phyloP scores from a whole-genome alignment of 2,329 filamentous ascomycete species.

The Ceratocystis cacaofunesta region DNA sequence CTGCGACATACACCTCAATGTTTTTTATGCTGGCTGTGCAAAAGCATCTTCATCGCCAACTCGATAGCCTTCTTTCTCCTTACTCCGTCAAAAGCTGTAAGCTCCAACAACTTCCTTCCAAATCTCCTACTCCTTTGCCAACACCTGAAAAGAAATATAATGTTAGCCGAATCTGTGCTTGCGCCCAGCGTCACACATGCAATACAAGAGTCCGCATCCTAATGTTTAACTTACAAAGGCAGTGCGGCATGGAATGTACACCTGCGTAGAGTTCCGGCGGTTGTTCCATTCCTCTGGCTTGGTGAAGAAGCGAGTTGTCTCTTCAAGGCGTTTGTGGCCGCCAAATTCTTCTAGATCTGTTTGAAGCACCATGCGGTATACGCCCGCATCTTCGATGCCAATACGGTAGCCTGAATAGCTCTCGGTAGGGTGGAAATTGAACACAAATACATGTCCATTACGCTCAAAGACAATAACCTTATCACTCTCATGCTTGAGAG shows the following conservation, averaged over 20 bases:
- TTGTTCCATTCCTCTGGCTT: conserved; percentile 82
- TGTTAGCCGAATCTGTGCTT: background rate
- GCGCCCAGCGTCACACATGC: background rate
- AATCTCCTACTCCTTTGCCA: conserved; percentile 6
- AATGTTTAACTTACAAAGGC: conserved; percentile 50
- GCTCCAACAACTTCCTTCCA: background rate
- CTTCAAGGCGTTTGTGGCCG: conserved; percentile 62
- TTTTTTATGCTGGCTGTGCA: background rate
- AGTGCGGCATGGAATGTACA: conserved; percentile 75
- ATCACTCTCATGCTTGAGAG: conserved; percentile 81
- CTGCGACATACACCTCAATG: background rate
- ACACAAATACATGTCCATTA: conserved; percentile 77
- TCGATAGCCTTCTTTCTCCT: background rate
- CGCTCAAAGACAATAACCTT: conserved; percentile 95
- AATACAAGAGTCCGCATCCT: background rate
- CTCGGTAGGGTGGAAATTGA: conserved; percentile 80
- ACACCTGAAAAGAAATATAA: conserved; percentile 7
- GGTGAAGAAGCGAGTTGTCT: conserved; percentile 79
- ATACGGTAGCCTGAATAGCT: conserved; percentile 90
- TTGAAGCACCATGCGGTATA: conserved; percentile 75
- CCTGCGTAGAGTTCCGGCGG: conserved; percentile 76
- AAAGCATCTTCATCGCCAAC: background rate
- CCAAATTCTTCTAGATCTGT: conserved; percentile 65
- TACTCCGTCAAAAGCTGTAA: background rate
- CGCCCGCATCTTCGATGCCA: conserved; percentile 70